Conservation (phyloP, 176 grass and related monocot species). For the Oryza longistaminata region DNA sequence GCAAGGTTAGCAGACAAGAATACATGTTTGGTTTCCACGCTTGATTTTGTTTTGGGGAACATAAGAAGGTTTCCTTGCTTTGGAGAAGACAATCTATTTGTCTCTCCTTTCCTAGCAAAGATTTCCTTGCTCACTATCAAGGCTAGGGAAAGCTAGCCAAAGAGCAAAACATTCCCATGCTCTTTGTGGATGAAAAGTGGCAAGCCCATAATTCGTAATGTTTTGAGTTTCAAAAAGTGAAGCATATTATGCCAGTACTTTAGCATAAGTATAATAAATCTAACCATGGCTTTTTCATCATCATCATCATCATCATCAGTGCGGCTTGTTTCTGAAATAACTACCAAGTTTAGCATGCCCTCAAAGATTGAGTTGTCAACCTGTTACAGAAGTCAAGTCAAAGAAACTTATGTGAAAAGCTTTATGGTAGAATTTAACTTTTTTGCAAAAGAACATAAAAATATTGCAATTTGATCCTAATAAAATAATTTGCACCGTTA, state of each 20-base stretch:
- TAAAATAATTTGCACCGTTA: neutral
- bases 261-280: constrained; percentile 32
- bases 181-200: neutral
- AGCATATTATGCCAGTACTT: constrained; percentile 6
- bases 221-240: neutral
- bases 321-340: constrained; percentile 36
- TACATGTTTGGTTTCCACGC: neutral
- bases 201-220: neutral
- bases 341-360: constrained; percentile 53
- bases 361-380: constrained; percentile 61
- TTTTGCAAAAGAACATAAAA: constrained; percentile 1
- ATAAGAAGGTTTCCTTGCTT: neutral
- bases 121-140: neutral
- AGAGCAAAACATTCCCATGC: neutral
- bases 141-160: neutral
- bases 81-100: neutral
- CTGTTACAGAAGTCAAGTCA: constrained; percentile 41
- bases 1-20: no score
- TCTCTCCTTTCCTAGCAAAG: neutral
- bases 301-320: constrained; percentile 20
- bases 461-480: neutral
- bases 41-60: neutral
- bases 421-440: neutral
- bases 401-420: constrained; percentile 9
- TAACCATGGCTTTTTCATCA: constrained; percentile 59